Evolutionary conservation across 257 asterid genomes (phyloP).

Genomic region (Gardenia jasminoides): DNA sequence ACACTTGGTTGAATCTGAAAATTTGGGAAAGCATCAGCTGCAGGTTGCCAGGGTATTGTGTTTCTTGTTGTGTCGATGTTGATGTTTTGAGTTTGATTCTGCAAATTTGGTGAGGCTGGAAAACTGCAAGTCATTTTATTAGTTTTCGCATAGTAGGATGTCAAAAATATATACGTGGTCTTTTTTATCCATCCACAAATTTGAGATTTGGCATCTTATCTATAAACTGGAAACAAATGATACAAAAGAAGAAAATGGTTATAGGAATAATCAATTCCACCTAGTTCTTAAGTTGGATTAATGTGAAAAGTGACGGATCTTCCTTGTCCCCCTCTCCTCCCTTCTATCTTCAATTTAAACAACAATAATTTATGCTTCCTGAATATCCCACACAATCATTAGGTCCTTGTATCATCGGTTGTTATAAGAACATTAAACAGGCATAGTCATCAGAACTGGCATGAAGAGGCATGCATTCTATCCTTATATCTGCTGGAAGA

Average conservation of each 20-base stretch:
- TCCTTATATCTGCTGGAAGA: neutral
- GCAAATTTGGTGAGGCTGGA: constrained; percentile 23
- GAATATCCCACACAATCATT: neutral
- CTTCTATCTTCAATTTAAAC: too few species aligned
- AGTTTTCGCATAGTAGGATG: neutral
- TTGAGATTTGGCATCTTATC: neutral
- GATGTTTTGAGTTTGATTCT: constrained; percentile 24
- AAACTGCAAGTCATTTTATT: constrained; percentile 39
- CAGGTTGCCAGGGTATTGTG: constrained; percentile 10
- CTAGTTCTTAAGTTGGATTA: neutral
- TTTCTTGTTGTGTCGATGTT: constrained; percentile 25
- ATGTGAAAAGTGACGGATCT: too few species aligned
- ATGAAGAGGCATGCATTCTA: too few species aligned
- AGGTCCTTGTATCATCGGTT: neutral
- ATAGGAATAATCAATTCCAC: neutral
- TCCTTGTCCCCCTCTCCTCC: too few species aligned
- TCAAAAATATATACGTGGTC: neutral
- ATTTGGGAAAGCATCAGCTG: constrained; percentile 24
- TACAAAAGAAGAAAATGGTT: neutral
- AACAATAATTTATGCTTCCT: too few species aligned
- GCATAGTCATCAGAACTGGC: neutral
- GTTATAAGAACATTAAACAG: neutral
- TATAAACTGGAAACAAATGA: neutral
- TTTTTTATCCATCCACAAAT: neutral
- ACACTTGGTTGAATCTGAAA: constrained; percentile 18